Evolutionary conservation across 176 grass and related monocot species (phyloP).

Genomic region (Aegilops umbellulata): DNA sequence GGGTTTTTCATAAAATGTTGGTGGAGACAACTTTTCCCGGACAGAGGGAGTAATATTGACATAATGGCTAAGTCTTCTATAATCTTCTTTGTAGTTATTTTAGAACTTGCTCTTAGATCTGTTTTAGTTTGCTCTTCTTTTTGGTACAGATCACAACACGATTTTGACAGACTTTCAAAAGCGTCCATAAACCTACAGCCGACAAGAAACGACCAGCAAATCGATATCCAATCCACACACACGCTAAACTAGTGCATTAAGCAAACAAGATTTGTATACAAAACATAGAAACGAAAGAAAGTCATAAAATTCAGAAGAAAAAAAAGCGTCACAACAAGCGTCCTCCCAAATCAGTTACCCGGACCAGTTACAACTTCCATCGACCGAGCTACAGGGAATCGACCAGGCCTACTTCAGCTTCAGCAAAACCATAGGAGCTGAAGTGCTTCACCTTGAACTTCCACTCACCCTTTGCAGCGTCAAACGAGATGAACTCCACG

Average conservation of each 20-base stretch:
- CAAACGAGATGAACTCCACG: conserved; percentile 69
- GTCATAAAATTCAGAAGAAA: not conserved
- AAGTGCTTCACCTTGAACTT: conserved; percentile 92
- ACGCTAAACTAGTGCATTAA: not conserved
- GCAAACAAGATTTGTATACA: not conserved
- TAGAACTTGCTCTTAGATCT: too few relatives aligned
- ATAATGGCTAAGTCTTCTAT: too few relatives aligned
- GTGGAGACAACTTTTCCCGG: too few relatives aligned
- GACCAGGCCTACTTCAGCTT: not conserved
- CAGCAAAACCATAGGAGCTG: conserved; percentile 42
- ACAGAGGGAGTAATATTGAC: too few relatives aligned
- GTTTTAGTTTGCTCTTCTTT: not conserved
- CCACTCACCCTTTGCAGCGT: conserved; percentile 71
- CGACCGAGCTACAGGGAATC: not conserved
- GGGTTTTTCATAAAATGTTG: too few relatives aligned
- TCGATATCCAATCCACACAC: not conserved
- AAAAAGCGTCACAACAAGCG: not conserved
- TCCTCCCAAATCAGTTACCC: not conserved
- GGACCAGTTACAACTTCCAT: not conserved
- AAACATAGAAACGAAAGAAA: not conserved
- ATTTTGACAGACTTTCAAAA: not conserved
- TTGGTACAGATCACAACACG: not conserved
- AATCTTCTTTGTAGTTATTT: too few relatives aligned
- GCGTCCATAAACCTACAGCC: not conserved
- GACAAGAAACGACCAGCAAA: not conserved